Percentiles rank a stretch among this genome's conserved stretches.
phyloP scores from a whole-genome alignment of 176 grass and related monocot genomes.

The Phoenix roebelenii region DNA sequence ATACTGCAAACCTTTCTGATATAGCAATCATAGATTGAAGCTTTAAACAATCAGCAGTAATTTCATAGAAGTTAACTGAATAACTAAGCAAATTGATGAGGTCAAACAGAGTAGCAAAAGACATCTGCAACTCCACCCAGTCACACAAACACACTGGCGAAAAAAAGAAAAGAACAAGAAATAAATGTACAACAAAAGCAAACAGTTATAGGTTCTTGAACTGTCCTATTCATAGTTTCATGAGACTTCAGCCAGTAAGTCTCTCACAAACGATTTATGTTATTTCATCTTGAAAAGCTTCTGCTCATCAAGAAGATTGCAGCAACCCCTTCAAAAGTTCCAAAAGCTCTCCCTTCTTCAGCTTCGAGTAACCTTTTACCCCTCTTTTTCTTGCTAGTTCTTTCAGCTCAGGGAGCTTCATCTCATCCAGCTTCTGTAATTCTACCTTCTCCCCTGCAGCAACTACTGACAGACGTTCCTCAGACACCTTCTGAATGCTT shows the following conservation, averaged over 20 bases:
- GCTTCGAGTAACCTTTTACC: conserved; percentile 59
- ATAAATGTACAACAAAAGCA: too few relatives aligned
- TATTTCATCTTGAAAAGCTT: not conserved
- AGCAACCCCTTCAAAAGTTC: conserved; percentile 33
- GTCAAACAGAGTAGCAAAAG: too few relatives aligned
- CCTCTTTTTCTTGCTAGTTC: conserved; percentile 39
- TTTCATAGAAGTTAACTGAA: too few relatives aligned
- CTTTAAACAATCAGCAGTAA: too few relatives aligned
- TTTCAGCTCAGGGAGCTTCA: conserved; percentile 54
- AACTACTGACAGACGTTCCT: not conserved
- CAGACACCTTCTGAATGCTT: not conserved
- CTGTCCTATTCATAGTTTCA: not conserved
- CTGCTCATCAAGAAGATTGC: conserved; percentile 6
- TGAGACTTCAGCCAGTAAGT: not conserved
- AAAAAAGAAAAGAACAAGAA: too few relatives aligned
- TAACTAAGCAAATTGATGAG: too few relatives aligned
- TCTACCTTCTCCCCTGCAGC: not conserved
- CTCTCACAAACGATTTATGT: not conserved
- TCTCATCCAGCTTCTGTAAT: conserved; percentile 26
- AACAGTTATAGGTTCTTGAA: not conserved
- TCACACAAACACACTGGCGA: too few relatives aligned
- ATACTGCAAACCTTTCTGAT: too few relatives aligned
- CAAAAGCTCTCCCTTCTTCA: conserved; percentile 56
- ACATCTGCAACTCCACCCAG: too few relatives aligned
- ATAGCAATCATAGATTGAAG: too few relatives aligned